phyloP scores from a whole-genome alignment of 176 grass and related monocot species.

The Triticum timopheevii region DNA sequence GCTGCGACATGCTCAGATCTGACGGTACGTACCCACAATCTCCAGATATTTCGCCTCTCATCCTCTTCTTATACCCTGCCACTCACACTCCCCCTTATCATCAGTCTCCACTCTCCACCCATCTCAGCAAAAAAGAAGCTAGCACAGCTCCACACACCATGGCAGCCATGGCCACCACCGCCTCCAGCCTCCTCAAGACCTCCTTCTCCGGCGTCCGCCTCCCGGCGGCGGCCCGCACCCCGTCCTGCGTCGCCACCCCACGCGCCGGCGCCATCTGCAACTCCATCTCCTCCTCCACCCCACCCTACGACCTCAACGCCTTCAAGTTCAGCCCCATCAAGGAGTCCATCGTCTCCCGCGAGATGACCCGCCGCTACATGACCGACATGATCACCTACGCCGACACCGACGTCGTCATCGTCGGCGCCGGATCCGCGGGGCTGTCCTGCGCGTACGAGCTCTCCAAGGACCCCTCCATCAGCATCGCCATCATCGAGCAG shows the following conservation, averaged over 20 bases:
- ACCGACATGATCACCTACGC: slow-evolving; percentile 96
- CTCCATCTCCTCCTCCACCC: slow-evolving; percentile 40
- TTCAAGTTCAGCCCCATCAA: slow-evolving; percentile 80
- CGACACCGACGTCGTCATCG: slow-evolving; percentile 87
- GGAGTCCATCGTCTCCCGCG: slow-evolving; percentile 80
- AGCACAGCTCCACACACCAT: slow-evolving; percentile 11
- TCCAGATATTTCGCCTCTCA: neutral
- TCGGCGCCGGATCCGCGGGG: slow-evolving; percentile 87
- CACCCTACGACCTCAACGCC: slow-evolving; percentile 69
- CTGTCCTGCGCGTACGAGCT: slow-evolving; percentile 96
- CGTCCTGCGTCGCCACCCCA: slow-evolving; percentile 4
- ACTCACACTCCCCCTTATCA: neutral
- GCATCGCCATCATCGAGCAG: slow-evolving; percentile 81
- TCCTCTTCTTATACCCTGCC: slow-evolving; percentile 42
- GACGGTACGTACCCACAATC: neutral
- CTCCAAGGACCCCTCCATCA: slow-evolving; percentile 80
- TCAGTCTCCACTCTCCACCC: neutral
- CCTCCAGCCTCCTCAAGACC: slow-evolving; percentile 40
- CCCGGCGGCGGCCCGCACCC: neutral
- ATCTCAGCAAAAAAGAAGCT: neutral
- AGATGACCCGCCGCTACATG: slow-evolving; percentile 97
- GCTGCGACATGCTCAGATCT: slow-evolving; percentile 7
- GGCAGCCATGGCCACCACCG: slow-evolving; percentile 63
- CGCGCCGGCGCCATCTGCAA: slow-evolving; percentile 25
- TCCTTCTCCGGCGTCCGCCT: slow-evolving; percentile 40